Base-by-base conservation (phyloP, 306 rosid genomes). In the Purshia tridentata region DNA sequence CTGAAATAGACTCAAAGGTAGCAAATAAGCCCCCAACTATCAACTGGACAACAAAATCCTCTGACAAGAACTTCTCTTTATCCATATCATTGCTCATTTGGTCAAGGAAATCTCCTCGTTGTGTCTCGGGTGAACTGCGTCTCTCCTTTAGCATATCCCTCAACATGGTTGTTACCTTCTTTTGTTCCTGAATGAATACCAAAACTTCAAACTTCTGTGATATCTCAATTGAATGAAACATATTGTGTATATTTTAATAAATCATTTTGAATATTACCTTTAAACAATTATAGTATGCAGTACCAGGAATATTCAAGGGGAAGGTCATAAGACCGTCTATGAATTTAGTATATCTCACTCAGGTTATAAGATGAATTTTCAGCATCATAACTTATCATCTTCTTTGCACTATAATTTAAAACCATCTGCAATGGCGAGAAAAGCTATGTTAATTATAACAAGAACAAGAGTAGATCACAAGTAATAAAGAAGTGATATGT, bases 221-320 rank as follows among this genome's bases (percentile, higher is more conserved):
- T 19, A 54, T 9, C 14, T 55, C 7, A 19, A 19, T 19, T 0
- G 19, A 5, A 50, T 16, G 60, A 55, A 9, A 55, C 54, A 13
- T 5, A 15, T 14, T 50, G 5, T 23, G 41, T 2, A 23, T 2
- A 2, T 23, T 2, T 23, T 23, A 23, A 23, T 23, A 23, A 23
- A 12, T 18, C 65, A 12, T 29, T 35, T 13, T 37, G 62, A 65
- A 13, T 49, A 10, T 16, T 63, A 77, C 85, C 81, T 77, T 72
- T 14, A 72, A 5, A 45, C 80, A 77, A 23, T 50, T 81, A 54
- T 77, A n/a, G 70, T 81, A 73, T 51, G 81, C 72, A 5, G 85
- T 84, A 1, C 85, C 83, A 0, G 88, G 88, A 37, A 84, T 29
- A 53, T 84, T 78, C 77, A 84, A 55, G 42, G 88, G 88, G 39